These are phyloP conservation scores for Boletus smithii DNA, from an alignment of 1,284 basidiomycete species.

Conservation along the genomic window DNA sequence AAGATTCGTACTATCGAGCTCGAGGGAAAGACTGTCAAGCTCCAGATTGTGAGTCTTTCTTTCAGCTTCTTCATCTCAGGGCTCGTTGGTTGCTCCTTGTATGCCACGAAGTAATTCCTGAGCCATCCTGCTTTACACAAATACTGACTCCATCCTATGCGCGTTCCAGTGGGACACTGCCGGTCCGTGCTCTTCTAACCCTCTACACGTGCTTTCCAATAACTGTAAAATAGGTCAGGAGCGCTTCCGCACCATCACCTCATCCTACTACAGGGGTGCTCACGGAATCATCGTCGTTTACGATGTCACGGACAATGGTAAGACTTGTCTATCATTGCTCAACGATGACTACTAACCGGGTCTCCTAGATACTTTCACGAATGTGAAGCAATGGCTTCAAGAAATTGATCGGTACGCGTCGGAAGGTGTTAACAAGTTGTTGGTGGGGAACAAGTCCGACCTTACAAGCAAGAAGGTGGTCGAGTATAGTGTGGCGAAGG, in stretches of 20 bases:
- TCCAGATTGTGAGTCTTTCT: constrained; percentile 86
- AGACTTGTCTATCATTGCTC: constrained; percentile 14
- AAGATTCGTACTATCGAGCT: constrained; percentile 99
- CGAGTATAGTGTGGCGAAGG: constrained; percentile 96
- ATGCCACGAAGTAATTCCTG: neutral
- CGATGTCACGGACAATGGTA: constrained; percentile 97
- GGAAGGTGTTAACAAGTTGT: constrained; percentile 97
- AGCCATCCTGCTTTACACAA: neutral
- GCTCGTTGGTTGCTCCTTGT: neutral
- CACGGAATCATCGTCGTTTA: constrained; percentile 99
- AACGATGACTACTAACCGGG: constrained; percentile 8
- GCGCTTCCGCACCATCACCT: constrained; percentile 96
- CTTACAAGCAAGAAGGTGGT: constrained; percentile 98
- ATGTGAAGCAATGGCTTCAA: constrained; percentile 99
- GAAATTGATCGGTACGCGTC: constrained; percentile 99
- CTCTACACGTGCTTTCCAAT: neutral
- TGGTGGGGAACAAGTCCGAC: constrained; percentile 98
- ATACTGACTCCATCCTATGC: constrained; percentile 13
- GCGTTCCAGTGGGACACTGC: constrained; percentile 85
- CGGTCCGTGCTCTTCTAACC: constrained; percentile 41
- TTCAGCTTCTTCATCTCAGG: constrained; percentile 3
- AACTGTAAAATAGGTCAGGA: constrained; percentile 68
- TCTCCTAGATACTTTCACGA: constrained; percentile 84
- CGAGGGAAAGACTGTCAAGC: constrained; percentile 98
- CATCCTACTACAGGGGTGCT: constrained; percentile 94